These are phyloP conservation scores for Fraxinus velutina DNA, from an alignment of 305 asterid genomes.

Conservation along the genomic window DNA sequence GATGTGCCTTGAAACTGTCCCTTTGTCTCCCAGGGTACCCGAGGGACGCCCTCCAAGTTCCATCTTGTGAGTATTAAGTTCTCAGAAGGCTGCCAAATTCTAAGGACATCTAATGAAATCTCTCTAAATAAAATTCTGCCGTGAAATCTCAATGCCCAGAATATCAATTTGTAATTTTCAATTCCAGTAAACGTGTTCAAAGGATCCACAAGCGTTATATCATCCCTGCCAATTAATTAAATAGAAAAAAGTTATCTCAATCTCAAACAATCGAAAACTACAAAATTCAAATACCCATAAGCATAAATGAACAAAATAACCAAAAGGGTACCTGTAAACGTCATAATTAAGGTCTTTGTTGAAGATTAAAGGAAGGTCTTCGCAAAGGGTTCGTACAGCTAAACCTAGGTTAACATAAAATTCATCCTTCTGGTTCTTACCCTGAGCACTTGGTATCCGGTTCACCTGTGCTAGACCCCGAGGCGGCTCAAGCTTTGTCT, in stretches of 20 bases:
- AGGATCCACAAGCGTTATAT: slow-evolving; percentile 74
- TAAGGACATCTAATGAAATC: slow-evolving; percentile 58
- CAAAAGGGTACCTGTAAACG: slow-evolving; percentile 58
- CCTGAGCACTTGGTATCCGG: slow-evolving; percentile 32
- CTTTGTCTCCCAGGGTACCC: slow-evolving; percentile 77
- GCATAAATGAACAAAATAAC: neutral
- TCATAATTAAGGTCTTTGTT: slow-evolving; percentile 70
- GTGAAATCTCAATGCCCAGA: slow-evolving; percentile 82
- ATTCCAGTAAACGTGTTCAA: slow-evolving; percentile 71
- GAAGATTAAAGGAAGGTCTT: slow-evolving; percentile 68
- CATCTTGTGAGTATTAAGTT: slow-evolving; percentile 64
- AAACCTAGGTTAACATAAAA: slow-evolving; percentile 69
- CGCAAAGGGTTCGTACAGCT: slow-evolving; percentile 78
- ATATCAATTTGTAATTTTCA: slow-evolving; percentile 60
- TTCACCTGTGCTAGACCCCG: slow-evolving; percentile 40
- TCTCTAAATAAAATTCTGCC: slow-evolving; percentile 70
- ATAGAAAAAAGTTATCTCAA: neutral
- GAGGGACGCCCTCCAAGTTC: slow-evolving; percentile 64
- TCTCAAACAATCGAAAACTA: neutral
- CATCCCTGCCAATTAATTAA: slow-evolving; percentile 58
- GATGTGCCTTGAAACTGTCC: slow-evolving; percentile 82
- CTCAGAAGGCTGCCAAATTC: slow-evolving; percentile 86
- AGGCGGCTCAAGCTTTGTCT: slow-evolving; percentile 37
- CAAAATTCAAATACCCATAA: neutral
- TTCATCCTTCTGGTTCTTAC: slow-evolving; percentile 48